These are phyloP conservation scores for Xylaria sp. DNA, from an alignment of 2,329 filamentous ascomycete species.

Conservation along the genomic window DNA sequence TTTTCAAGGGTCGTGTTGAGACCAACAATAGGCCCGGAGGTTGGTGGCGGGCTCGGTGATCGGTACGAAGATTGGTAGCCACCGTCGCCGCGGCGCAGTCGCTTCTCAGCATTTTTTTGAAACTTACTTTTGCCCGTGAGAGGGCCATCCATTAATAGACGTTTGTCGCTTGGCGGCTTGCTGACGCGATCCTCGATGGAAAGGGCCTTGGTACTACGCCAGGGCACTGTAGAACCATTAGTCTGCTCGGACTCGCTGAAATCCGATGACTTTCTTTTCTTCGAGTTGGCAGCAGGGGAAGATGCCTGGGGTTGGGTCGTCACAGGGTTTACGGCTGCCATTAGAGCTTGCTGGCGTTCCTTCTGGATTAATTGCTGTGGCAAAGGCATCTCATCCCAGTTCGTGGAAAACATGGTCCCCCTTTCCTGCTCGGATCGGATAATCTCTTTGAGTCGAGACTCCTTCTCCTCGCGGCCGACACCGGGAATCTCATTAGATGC, in stretches of 20 bases:
- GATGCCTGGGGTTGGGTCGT: slow-evolving; percentile 33
- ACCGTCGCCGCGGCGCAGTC: slow-evolving; percentile 85
- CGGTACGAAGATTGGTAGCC: slow-evolving; percentile 68
- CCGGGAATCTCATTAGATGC: slow-evolving; percentile 73
- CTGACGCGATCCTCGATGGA: slow-evolving; percentile 81
- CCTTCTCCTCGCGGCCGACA: slow-evolving; percentile 76
- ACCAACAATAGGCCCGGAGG: slow-evolving; percentile 81
- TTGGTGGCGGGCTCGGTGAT: slow-evolving; percentile 67
- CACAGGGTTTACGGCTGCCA: slow-evolving; percentile 44
- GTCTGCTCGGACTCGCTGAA: slow-evolving; percentile 63
- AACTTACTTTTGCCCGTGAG: slow-evolving; percentile 81
- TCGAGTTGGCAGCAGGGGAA: slow-evolving; percentile 56
- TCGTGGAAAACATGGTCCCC: slow-evolving; percentile 75
- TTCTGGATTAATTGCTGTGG: slow-evolving; percentile 85
- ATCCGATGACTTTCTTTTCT: slow-evolving; percentile 86
- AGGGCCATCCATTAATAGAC: slow-evolving; percentile 56
- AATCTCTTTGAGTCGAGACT: slow-evolving; percentile 83
- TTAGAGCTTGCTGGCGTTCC: slow-evolving; percentile 68
- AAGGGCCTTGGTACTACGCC: slow-evolving; percentile 70
- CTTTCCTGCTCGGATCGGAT: slow-evolving; percentile 85
- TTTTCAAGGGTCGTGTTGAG: slow-evolving; percentile 89
- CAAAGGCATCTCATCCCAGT: slow-evolving; percentile 86
- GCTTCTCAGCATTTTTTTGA: slow-evolving; percentile 85
- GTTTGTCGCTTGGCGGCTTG: slow-evolving; percentile 64
- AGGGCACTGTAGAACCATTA: slow-evolving; percentile 74